Percentiles rank a stretch among this genome's conserved stretches.
Conservation (phyloP, 192 early-diverging fungal genomes). For the Coemansia sp. region DNA sequence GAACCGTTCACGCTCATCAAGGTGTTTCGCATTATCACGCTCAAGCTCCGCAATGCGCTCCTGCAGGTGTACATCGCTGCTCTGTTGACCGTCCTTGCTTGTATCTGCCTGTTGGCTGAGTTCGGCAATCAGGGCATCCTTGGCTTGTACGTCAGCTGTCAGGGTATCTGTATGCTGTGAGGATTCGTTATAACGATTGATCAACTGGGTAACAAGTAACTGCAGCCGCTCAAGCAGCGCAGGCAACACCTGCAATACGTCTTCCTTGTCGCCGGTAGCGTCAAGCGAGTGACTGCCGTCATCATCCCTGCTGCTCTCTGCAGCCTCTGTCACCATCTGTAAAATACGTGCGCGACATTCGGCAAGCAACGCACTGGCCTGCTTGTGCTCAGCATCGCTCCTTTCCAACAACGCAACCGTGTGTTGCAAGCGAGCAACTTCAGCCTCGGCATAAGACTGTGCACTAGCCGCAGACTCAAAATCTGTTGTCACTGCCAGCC, state of each 20-base stretch:
- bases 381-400: conserved; percentile 20
- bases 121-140: conserved; percentile 9
- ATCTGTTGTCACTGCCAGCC: neutral
- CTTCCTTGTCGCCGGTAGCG: neutral
- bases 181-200: neutral
- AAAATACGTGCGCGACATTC: conserved; percentile 10
- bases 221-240: neutral
- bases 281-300: neutral
- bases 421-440: conserved; percentile 19
- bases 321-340: neutral
- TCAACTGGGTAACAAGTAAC: neutral
- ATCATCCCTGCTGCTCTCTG: neutral
- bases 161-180: neutral
- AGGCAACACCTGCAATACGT: neutral
- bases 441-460: conserved; percentile 26
- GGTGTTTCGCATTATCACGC: conserved; percentile 56
- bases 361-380: conserved; percentile 7
- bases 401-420: conserved; percentile 46
- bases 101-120: neutral
- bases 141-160: conserved; percentile 3
- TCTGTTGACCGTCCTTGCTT: neutral
- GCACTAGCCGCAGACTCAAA: conserved; percentile 7
- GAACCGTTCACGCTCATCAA: conserved; percentile 55
- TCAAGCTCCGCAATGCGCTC: conserved; percentile 61
- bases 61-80: conserved; percentile 9